Percentiles rank a stretch among this genome's conserved stretches.
phyloP scores from a whole-genome alignment of 2,329 filamentous ascomycete species.

The Neonectria faginata region DNA sequence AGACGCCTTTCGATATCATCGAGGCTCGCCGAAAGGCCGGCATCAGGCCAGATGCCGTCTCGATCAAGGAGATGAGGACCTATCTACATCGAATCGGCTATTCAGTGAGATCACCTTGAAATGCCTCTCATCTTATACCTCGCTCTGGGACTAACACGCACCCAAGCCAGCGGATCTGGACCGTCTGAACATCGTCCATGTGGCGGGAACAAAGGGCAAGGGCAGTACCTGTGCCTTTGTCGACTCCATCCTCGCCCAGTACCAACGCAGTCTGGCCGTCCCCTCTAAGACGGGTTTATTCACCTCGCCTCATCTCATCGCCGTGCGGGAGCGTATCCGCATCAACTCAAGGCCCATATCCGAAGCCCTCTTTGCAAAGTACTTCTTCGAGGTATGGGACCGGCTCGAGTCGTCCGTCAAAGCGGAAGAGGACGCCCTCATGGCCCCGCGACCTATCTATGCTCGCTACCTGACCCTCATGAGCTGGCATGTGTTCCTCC shows the following conservation, averaged over 20 bases:
- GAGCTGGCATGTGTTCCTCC: constrained; percentile 74
- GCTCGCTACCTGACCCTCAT: constrained; percentile 74
- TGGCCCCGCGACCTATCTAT: constrained; percentile 64
- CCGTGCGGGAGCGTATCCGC: constrained; percentile 75
- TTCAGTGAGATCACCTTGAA: constrained; percentile 55
- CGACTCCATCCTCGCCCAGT: constrained; percentile 69
- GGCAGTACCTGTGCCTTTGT: constrained; percentile 78
- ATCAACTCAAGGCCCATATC: constrained; percentile 70
- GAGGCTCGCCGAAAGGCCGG: constrained; percentile 83
- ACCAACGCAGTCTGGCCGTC: constrained; percentile 51
- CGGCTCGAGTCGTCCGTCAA: constrained; percentile 56
- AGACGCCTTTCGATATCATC: constrained; percentile 86
- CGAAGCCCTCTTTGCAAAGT: constrained; percentile 69
- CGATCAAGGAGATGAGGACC: constrained; percentile 82
- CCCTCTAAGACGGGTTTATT: constrained; percentile 70
- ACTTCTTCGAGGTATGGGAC: constrained; percentile 78
- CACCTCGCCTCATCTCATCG: constrained; percentile 76
- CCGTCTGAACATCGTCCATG: constrained; percentile 74
- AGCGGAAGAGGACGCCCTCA: constrained; percentile 48
- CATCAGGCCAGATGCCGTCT: constrained; percentile 73
- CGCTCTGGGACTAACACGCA: constrained; percentile 12
- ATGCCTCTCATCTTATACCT: constrained; percentile 3
- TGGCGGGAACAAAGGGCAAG: constrained; percentile 83
- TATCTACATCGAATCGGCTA: constrained; percentile 86
- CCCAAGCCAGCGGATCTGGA: constrained; percentile 61